Evolutionary conservation across 2,329 filamentous ascomycete genomes (phyloP), one percentile per base, ranked within the genome.

Genomic region (Hysterium pulicare): DNA sequence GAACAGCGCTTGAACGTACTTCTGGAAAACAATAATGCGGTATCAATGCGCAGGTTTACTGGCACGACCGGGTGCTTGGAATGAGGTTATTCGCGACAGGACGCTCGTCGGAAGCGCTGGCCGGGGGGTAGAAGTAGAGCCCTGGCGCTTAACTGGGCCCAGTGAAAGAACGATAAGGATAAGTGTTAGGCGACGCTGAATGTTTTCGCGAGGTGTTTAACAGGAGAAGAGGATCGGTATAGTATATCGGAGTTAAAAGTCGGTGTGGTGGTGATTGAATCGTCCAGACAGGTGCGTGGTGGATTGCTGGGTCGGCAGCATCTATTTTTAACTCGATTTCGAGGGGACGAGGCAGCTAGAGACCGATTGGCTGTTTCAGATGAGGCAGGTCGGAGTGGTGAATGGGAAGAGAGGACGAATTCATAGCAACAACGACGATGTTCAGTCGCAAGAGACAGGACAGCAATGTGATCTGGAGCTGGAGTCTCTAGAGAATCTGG

Each of bases 111-210:
- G 60, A 63, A 59, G 61, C 59, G 61, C 55, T 60, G 47, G 53
- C 46, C 49, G 50, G 55, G 54, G 51, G 50, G 54, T 51, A 56
- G 54, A 51, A 50, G 49, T 46, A 7, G 46, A 50, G 50, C 48
- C 42, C 55, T 57, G 62, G 62, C 62, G 62, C 61, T 62, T 60
- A 64, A 42, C 61, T 60, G 59, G 58, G 55, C 54, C 60, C 63
- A 63, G 62, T 63, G n/a, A n/a, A n/a, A n/a, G n/a, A n/a, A n/a
- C n/a, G n/a, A n/a, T n/a, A n/a, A n/a, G n/a, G n/a, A n/a, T n/a
- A n/a, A n/a, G n/a, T n/a, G n/a, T n/a, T n/a, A n/a, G n/a, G n/a
- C n/a, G n/a, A n/a, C n/a, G n/a, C n/a, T n/a, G 13, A 5, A 34
- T 22, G 40, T 17, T 32, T 10, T 16, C 8, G 33, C 13, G 21